A percentile compares a stretch with the other conserved stretches of the same genome.
phyloP scores from a whole-genome alignment of 805 yeast genomes.

The Teunomyces kruisii region DNA sequence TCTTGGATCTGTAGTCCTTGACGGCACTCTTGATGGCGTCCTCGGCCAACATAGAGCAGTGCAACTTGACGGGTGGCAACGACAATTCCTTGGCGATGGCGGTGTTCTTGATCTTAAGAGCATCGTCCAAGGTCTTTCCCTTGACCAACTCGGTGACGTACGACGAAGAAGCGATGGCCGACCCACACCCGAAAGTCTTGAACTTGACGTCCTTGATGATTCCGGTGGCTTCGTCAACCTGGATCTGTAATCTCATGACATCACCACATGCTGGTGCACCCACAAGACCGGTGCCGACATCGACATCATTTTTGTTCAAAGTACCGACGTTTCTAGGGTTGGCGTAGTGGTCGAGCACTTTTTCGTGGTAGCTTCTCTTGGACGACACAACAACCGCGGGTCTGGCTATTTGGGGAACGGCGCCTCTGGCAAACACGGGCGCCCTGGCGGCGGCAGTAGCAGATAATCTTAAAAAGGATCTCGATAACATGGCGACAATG shows the following conservation, averaged over 20 bases:
- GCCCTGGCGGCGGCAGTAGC: slow-evolving; percentile 7
- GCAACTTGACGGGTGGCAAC: slow-evolving; percentile 95
- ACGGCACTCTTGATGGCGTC: slow-evolving; percentile 98
- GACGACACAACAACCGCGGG: slow-evolving; percentile 9
- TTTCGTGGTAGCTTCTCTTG: slow-evolving; percentile 71
- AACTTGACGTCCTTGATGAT: slow-evolving; percentile 92
- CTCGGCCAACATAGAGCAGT: slow-evolving; percentile 98
- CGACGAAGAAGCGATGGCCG: slow-evolving; percentile 94
- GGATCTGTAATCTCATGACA: slow-evolving; percentile 95
- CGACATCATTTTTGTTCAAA: slow-evolving; percentile 67
- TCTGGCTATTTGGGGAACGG: background rate
- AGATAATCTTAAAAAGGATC: slow-evolving; percentile 20
- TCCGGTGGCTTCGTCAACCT: slow-evolving; percentile 88
- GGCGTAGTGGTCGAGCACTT: slow-evolving; percentile 92
- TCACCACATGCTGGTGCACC: slow-evolving; percentile 99
- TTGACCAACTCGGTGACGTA: slow-evolving; percentile 94
- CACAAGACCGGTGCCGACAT: slow-evolving; percentile 95
- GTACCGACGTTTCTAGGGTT: slow-evolving; percentile 98
- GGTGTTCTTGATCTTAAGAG: slow-evolving; percentile 88
- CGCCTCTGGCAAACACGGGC: slow-evolving; percentile 3
- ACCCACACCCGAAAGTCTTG: slow-evolving; percentile 99
- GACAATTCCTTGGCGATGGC: slow-evolving; percentile 92
- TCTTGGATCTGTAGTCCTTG: slow-evolving; percentile 88
- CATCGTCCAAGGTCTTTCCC: slow-evolving; percentile 93
- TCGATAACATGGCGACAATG: slow-evolving; percentile 22